Percentiles rank a stretch among this genome's conserved stretches.
These are phyloP conservation scores for Cyclostephanos tholiformis DNA, from an alignment of 108 stramenopile species.

Conservation along the genomic window DNA sequence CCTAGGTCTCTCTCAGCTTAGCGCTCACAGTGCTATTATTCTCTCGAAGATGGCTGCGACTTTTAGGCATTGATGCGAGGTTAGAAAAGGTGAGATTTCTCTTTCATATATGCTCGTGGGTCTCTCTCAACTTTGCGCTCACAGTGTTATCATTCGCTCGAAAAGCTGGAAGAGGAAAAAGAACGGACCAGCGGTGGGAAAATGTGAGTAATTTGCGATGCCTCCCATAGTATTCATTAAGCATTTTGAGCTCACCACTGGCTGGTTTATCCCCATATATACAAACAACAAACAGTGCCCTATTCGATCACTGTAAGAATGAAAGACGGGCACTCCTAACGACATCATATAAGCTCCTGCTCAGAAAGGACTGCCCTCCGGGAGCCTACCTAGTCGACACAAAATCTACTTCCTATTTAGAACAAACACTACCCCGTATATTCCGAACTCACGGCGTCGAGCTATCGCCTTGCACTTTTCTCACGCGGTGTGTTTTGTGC, in stretches of 20 bases:
- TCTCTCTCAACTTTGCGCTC: no score
- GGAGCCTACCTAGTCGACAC: constrained; percentile 78
- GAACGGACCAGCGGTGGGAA: constrained; percentile 59
- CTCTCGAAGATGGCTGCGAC: constrained; percentile 74
- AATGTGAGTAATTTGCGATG: constrained; percentile 51
- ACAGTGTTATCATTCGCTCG: no score
- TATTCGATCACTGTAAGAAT: constrained; percentile 77
- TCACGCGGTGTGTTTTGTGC: constrained; percentile 86
- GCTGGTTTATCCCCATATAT: not conserved
- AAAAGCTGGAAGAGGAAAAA: constrained; percentile 87
- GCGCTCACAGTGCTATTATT: constrained; percentile 12
- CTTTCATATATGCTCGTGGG: no score
- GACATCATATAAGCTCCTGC: constrained; percentile 78
- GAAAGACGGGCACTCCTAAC: constrained; percentile 80
- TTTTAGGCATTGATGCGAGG: constrained; percentile 82
- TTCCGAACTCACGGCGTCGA: constrained; percentile 73
- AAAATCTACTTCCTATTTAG: constrained; percentile 61
- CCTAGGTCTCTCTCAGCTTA: not conserved
- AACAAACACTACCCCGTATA: constrained; percentile 70
- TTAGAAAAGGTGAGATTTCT: no score
- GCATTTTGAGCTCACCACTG: not conserved
- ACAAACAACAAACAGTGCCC: constrained; percentile 26
- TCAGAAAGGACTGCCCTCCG: constrained; percentile 83
- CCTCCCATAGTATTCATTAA: not conserved
- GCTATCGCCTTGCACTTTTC: constrained; percentile 64